Conservation (phyloP, 1,284 basidiomycete genomes). For the Porogramme epimiltina region DNA sequence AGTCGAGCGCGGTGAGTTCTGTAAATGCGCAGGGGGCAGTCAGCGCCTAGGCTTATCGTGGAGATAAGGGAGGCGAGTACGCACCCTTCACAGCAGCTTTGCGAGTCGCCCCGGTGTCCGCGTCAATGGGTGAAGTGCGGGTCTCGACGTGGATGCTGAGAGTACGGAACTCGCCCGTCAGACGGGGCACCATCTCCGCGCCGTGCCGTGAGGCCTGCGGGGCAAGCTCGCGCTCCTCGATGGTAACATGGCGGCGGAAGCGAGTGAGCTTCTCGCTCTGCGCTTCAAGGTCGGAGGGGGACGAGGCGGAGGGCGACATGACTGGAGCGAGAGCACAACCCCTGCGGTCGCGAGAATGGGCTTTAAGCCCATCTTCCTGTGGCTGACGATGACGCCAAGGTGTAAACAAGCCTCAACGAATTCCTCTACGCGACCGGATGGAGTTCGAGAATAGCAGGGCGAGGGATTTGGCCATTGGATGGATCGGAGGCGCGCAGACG, state of each 20-base stretch:
- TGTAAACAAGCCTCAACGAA: neutral
- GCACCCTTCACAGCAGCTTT: conserved; percentile 27
- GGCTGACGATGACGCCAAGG: neutral
- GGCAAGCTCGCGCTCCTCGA: conserved; percentile 4
- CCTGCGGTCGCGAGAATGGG: neutral
- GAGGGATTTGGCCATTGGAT: conserved; percentile 10
- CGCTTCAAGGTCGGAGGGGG: conserved; percentile 11
- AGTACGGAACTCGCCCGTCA: conserved; percentile 28
- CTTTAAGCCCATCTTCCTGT: neutral
- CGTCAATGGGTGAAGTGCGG: conserved; percentile 2
- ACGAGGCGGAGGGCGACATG: conserved; percentile 4
- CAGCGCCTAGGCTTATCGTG: neutral
- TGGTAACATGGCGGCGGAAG: conserved; percentile 11
- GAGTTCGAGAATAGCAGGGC: neutral
- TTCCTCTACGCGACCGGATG: neutral
- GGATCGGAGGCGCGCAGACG: neutral
- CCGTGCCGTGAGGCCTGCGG: neutral
- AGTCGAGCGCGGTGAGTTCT: conserved; percentile 50
- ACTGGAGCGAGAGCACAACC: too few species aligned
- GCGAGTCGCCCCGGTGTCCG: neutral
- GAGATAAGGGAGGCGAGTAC: neutral
- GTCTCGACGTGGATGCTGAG: conserved; percentile 26
- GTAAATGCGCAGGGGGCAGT: neutral
- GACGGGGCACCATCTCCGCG: conserved; percentile 14
- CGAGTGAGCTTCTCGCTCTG: conserved; percentile 6